Percentiles rank a stretch among this genome's conserved stretches.
Evolutionary conservation across 805 yeast genomes (phyloP).

Genomic region (Saturnispora mendoncae): DNA sequence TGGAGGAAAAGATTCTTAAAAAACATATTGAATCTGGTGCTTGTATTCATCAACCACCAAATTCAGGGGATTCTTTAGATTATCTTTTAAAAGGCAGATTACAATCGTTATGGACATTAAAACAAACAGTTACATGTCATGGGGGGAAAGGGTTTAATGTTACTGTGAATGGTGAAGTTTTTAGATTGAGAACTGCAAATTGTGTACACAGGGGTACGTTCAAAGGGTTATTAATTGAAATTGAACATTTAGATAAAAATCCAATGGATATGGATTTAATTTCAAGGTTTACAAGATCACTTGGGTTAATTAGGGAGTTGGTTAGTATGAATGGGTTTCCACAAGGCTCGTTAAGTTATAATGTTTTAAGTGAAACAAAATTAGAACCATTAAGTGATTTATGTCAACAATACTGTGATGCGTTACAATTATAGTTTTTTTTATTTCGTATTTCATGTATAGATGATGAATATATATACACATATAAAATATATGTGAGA

Average conservation of each 20-base stretch:
- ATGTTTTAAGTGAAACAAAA: slow-evolving; percentile 31
- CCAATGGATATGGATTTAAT: slow-evolving; percentile 22
- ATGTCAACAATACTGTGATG: slow-evolving; percentile 34
- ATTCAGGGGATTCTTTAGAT: slow-evolving; percentile 44
- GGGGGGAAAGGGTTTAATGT: slow-evolving; percentile 57
- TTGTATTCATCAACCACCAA: slow-evolving; percentile 35
- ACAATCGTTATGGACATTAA: slow-evolving; percentile 58
- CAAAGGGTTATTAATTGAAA: slow-evolving; percentile 59
- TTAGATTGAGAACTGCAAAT: slow-evolving; percentile 56
- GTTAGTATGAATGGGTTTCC: slow-evolving; percentile 29
- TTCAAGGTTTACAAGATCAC: slow-evolving; percentile 27
- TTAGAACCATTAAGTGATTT: slow-evolving; percentile 31
- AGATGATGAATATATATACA: no score
- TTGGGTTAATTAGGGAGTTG: slow-evolving; percentile 27
- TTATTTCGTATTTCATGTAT: background rate
- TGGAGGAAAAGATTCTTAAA: slow-evolving; percentile 18
- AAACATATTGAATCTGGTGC: slow-evolving; percentile 35
- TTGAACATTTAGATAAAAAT: slow-evolving; percentile 33
- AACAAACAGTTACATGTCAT: slow-evolving; percentile 67
- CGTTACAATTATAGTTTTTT: slow-evolving; percentile 27
- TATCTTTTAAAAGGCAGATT: slow-evolving; percentile 45
- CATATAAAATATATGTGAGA: no score
- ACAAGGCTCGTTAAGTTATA: slow-evolving; percentile 29
- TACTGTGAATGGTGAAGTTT: slow-evolving; percentile 30
- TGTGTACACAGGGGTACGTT: slow-evolving; percentile 67